Evolutionary conservation across 345 rosid species (phyloP), one percentile per base, ranked within the genome.

Genomic region (Populus pruinosa): DNA sequence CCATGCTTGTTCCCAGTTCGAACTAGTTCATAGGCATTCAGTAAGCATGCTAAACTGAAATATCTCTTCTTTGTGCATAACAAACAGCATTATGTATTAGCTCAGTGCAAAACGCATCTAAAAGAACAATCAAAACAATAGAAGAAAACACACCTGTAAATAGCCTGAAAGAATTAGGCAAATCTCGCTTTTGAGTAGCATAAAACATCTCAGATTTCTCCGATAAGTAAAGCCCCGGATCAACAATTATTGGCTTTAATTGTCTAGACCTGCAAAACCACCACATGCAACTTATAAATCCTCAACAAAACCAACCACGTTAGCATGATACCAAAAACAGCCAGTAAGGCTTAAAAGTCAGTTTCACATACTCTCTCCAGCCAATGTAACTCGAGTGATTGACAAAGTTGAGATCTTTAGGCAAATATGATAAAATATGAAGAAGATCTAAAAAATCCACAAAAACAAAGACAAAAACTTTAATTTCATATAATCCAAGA

Each of bases 341-440:
- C 43, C 31, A 23, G 70, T 18, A 76, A 70, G 70, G n/a, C 53
- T 29, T 25, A 36, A 25, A 74, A 67, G 53, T 31, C 49, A 77
- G 76, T 12, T 41, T 8, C 59, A 65, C 92, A 67, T 93, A 96
- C 98, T 96, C 98, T 92, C 85, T 91, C 98, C 99, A 87, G 78
- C 97, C 99, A 86, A 93, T 86, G 89, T 96, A 90, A 87, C 93
- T 88, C 0, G 89, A 79, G 78, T 93, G 97, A 65, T 92, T 96
- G 81, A 92, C 86, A 79, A 96, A 92, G 83, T 93, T 96, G 84
- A 92, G 84, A 67, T 89, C 90, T 77, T 82, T 92, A 11, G 97
- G 97, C 84, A 93, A 84, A 85, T 90, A 89, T 1, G 99, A 96
- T 75, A 93, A 82, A 63, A 93, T 91, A 71, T 96, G 97, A 84